Percentiles rank a stretch among this genome's conserved stretches.
phyloP scores from a whole-genome alignment of 2,329 filamentous ascomycete genomes.

The Fusarium sp. region DNA sequence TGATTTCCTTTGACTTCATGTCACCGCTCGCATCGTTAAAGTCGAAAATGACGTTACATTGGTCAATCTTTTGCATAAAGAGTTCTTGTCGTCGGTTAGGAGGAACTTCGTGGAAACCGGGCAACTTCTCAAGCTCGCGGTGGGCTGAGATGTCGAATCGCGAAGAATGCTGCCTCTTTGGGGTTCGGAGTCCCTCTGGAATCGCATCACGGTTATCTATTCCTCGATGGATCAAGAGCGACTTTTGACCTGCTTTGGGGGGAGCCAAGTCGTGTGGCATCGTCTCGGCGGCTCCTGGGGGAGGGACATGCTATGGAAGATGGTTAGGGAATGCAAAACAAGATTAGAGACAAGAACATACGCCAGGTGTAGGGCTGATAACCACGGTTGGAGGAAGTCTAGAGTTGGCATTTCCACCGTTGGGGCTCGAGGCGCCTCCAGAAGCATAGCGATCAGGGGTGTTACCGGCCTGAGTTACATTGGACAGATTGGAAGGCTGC shows the following conservation, averaged over 20 bases:
- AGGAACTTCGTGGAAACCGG: conserved; percentile 96
- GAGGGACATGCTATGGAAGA: conserved; percentile 77
- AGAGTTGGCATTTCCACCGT: conserved; percentile 51
- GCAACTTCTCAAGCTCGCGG: conserved; percentile 94
- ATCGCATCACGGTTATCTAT: conserved; percentile 93
- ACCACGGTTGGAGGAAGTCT: conserved; percentile 85
- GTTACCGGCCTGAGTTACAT: conserved; percentile 53
- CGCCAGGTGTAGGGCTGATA: conserved; percentile 93
- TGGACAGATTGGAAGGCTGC: conserved; percentile 56
- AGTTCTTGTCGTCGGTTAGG: conserved; percentile 94
- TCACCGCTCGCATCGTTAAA: conserved; percentile 98
- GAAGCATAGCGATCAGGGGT: conserved; percentile 59
- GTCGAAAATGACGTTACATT: conserved; percentile 99
- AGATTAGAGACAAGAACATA: conserved; percentile 61
- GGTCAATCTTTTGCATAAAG: conserved; percentile 99
- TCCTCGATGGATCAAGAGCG: conserved; percentile 82
- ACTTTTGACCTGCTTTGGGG: conserved; percentile 91
- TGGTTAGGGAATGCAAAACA: conserved; percentile 21
- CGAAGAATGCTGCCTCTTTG: conserved; percentile 96
- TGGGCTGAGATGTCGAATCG: conserved; percentile 98
- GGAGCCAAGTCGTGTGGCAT: conserved; percentile 98
- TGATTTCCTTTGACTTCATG: conserved; percentile 99
- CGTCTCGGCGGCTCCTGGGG: conserved; percentile 92
- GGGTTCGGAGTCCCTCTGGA: conserved; percentile 92
- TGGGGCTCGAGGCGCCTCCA: conserved; percentile 53